Conservation (phyloP, 225 moss, liverwort and hornwort genomes). For the Polytrichum commune region DNA sequence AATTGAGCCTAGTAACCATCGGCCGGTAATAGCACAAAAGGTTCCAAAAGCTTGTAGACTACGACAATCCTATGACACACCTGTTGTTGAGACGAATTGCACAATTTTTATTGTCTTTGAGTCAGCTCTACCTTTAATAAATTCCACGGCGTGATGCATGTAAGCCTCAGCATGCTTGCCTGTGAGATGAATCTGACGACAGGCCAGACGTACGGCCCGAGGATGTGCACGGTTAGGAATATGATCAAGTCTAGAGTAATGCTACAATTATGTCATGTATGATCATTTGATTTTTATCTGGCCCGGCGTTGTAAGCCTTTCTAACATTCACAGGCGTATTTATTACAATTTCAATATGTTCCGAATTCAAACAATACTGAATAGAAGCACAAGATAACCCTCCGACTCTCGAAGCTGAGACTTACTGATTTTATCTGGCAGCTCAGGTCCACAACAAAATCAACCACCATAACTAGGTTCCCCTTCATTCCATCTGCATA, state of each 20-base stretch:
- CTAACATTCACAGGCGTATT: too few species aligned
- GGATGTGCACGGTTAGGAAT: background rate
- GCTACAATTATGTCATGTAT: too few species aligned
- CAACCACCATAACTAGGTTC: conserved; percentile 38
- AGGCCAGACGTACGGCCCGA: background rate
- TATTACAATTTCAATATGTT: background rate
- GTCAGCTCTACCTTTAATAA: conserved; percentile 47
- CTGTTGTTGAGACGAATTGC: too few species aligned
- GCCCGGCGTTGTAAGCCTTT: background rate
- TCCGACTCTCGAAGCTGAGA: background rate
- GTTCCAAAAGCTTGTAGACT: too few species aligned
- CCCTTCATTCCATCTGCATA: conserved; percentile 39
- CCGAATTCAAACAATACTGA: background rate
- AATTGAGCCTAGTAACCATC: too few species aligned
- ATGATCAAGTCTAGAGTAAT: background rate
- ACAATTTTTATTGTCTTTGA: background rate
- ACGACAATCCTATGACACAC: too few species aligned
- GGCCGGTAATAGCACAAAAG: too few species aligned
- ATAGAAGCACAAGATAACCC: background rate
- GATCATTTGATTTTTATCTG: background rate
- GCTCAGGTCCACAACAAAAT: conserved; percentile 45
- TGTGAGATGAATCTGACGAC: conserved; percentile 33
- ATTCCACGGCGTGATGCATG: conserved; percentile 48
- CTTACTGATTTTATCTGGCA: conserved; percentile 41
- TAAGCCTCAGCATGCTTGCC: conserved; percentile 39